Conservation (phyloP, 2,329 filamentous ascomycete genomes). For the Arthrobotrys megalospora region DNA sequence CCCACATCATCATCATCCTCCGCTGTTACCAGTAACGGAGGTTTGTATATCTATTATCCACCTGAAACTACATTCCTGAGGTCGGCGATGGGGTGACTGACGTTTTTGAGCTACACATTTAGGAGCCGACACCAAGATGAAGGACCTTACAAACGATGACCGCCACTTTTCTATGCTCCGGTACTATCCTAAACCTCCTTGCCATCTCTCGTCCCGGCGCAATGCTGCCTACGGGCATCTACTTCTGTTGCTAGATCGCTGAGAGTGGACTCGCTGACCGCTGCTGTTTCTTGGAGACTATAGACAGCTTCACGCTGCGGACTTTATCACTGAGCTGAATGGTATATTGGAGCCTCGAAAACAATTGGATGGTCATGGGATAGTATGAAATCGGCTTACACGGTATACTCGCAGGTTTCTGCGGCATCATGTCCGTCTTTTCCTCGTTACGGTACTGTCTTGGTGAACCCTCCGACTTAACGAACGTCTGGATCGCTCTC, state of each 20-base stretch:
- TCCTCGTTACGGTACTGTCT: slow-evolving; percentile 94
- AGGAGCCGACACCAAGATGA: slow-evolving; percentile 62
- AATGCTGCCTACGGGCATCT: slow-evolving; percentile 28
- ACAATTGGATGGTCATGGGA: background rate
- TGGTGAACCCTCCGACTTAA: slow-evolving; percentile 76
- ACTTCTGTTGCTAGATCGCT: slow-evolving; percentile 34
- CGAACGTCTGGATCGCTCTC: slow-evolving; percentile 85
- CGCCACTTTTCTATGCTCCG: slow-evolving; percentile 69
- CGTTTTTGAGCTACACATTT: background rate
- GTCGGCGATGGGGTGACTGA: slow-evolving; percentile 11
- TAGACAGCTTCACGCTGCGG: slow-evolving; percentile 78
- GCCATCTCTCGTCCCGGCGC: background rate
- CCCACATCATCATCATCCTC: slow-evolving; percentile 35
- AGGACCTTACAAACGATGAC: slow-evolving; percentile 61
- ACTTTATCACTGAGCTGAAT: slow-evolving; percentile 87
- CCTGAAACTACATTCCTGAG: too few species aligned
- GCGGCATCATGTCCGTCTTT: slow-evolving; percentile 94
- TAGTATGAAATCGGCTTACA: slow-evolving; percentile 30
- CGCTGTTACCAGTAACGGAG: slow-evolving; percentile 41
- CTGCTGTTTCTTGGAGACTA: slow-evolving; percentile 63
- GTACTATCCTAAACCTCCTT: slow-evolving; percentile 62
- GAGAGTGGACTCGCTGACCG: slow-evolving; percentile 25
- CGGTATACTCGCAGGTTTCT: slow-evolving; percentile 75
- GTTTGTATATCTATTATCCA: slow-evolving; percentile 33
- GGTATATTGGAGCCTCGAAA: slow-evolving; percentile 69